Evolutionary conservation across 2,329 filamentous ascomycete species (phyloP), one percentile per base, ranked within the genome.

Genomic region (Xylaria sp.): DNA sequence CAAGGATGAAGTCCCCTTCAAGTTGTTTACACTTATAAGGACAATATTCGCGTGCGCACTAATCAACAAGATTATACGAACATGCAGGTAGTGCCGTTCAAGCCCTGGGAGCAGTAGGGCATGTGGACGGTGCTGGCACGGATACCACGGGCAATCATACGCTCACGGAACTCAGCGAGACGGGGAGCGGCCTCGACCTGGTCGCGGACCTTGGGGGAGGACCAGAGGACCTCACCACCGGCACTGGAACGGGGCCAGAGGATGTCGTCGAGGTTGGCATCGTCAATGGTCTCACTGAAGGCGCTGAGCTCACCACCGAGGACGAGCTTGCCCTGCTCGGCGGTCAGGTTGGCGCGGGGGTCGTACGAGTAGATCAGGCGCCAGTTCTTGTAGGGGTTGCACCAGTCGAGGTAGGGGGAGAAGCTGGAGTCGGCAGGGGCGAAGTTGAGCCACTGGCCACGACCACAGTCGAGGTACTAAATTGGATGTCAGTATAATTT

Each of bases 401-500:
- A 96, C 82, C 92, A 96, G 76, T 95, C 91, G 60, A 78, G 75
- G 77, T 89, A 96, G 0, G 90, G 90, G 71, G 82, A 91, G 74
- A 76, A 68, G 63, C 16, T 78, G 65, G 64, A 81, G 13, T 80
- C 74, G 1, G 73, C 74, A 18, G 84, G 84, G 58, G 77, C 76
- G 68, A 89, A 89, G 76, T 90, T 86, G 64, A 93, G 78, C 87
- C 89, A 94, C 68, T 89, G 83, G 47, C 91, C 91, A 64, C 88
- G 82, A 35, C 91, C 90, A 70, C 91, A 95, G 76, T 94, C 90
- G 55, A 94, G 86, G 69, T 92, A 92, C 86, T 89, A 55, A 55
- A 7, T 30, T 34, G 10, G 51, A 35, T 3, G 42, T 46, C n/a
- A 61, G 49, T 16, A 56, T 57, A 49, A 13, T 57, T n/a, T 49